Percentiles rank a stretch among this genome's conserved stretches.
phyloP scores from a whole-genome alignment of 2,329 filamentous ascomycete species.

The Alternaria incomplexa region DNA sequence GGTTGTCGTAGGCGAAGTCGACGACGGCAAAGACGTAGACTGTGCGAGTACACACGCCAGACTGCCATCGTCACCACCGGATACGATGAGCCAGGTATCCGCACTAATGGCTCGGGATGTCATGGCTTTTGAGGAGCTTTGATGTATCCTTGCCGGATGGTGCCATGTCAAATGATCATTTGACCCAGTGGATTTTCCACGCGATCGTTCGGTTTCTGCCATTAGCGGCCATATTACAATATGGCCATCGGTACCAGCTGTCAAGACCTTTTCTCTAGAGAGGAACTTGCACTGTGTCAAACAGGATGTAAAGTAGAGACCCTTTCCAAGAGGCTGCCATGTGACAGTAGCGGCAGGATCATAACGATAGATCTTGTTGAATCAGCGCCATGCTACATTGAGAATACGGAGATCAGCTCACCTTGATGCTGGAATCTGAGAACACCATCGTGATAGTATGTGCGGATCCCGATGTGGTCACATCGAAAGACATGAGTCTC shows the following conservation, averaged over 20 bases:
- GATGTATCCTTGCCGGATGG: constrained; percentile 63
- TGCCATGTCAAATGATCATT: constrained; percentile 40
- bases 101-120: constrained; percentile 40
- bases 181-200: background rate
- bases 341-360: constrained; percentile 20
- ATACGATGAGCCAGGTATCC: constrained; percentile 63
- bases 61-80: constrained; percentile 88
- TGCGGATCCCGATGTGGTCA: constrained; percentile 38
- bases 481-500: constrained; percentile 80
- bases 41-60: constrained; percentile 58
- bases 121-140: constrained; percentile 76
- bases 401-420: constrained; percentile 30
- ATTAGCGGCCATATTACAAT: constrained; percentile 65
- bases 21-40: background rate
- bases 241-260: constrained; percentile 82
- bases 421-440: constrained; percentile 81
- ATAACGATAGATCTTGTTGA: constrained; percentile 54
- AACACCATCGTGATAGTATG: constrained; percentile 75
- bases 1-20: constrained; percentile 24
- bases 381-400: background rate
- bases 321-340: constrained; percentile 48
- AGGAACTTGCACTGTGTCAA: constrained; percentile 67
- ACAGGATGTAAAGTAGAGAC: constrained; percentile 63
- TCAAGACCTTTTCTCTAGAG: constrained; percentile 58
- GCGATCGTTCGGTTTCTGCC: constrained; percentile 12